These are phyloP conservation scores for Wickerhamomyces queroliae DNA, from an alignment of 805 yeast genomes.

Conservation along the genomic window DNA sequence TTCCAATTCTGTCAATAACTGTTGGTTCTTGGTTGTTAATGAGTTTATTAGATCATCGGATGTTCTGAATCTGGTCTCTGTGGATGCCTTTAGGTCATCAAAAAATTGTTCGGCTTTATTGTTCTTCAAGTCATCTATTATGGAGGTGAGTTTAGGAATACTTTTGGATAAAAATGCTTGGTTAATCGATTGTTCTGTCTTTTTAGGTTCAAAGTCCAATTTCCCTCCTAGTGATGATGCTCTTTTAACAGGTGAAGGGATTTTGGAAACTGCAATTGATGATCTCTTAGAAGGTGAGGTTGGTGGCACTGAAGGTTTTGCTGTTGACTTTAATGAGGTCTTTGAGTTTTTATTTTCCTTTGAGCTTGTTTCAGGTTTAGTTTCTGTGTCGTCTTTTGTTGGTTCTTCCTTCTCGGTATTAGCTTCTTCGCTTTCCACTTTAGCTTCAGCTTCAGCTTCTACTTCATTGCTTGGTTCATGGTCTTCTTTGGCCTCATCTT, in stretches of 20 bases:
- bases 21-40: slow-evolving; percentile 12
- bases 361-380: no score
- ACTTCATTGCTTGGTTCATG: neutral
- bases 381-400: slow-evolving; percentile 2
- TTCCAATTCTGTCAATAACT: slow-evolving; percentile 10
- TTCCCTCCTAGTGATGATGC: slow-evolving; percentile 3
- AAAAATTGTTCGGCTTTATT: slow-evolving; percentile 17
- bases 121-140: slow-evolving; percentile 21
- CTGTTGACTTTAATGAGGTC: slow-evolving; percentile 3
- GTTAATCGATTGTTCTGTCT: slow-evolving; percentile 7
- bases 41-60: slow-evolving; percentile 20
- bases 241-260: slow-evolving; percentile 18
- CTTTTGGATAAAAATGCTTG: slow-evolving; percentile 16
- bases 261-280: slow-evolving; percentile 5
- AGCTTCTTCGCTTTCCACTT: neutral
- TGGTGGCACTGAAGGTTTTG: neutral
- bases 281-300: slow-evolving; percentile 2
- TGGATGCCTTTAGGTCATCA: slow-evolving; percentile 13
- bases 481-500: neutral
- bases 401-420: slow-evolving; percentile 1
- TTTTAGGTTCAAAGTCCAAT: slow-evolving; percentile 7
- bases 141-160: slow-evolving; percentile 12
- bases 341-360: no score
- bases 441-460: neutral
- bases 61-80: slow-evolving; percentile 16